Evolutionary conservation across 2,329 filamentous ascomycete genomes (phyloP).

Genomic region (Colletotrichum truncatum): DNA sequence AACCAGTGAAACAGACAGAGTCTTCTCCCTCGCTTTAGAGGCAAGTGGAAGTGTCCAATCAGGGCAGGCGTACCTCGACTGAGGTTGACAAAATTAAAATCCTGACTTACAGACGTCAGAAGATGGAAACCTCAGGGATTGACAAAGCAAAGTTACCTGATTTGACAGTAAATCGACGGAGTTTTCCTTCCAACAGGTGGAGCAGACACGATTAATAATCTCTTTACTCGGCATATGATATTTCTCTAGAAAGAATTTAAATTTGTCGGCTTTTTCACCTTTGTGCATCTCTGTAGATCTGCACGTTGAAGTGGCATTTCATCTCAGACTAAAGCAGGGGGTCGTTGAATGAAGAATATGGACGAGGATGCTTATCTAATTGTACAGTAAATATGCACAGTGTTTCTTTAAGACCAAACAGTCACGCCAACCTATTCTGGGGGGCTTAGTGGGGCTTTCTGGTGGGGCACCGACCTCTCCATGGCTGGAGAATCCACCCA

Average conservation of each 20-base stretch:
- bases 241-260: too few species aligned
- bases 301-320: too few species aligned
- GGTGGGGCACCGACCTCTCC: constrained; percentile 30
- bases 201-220: too few species aligned
- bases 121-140: not conserved
- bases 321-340: not conserved
- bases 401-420: not conserved
- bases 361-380: constrained; percentile 8
- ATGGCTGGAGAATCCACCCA: constrained; percentile 29
- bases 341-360: not conserved
- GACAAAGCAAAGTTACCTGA: not conserved
- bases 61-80: too few species aligned
- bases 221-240: too few species aligned
- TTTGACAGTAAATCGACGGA: too few species aligned
- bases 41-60: not conserved
- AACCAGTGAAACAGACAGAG: too few species aligned
- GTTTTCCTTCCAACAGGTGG: too few species aligned
- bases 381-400: not conserved
- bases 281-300: too few species aligned
- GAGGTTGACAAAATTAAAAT: not conserved
- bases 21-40: too few species aligned
- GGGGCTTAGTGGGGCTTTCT: constrained; percentile 21
- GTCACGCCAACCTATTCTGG: not conserved
- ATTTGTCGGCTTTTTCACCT: too few species aligned
- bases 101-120: not conserved